phyloP scores from a whole-genome alignment of 176 grass and related monocot species.

The Dactylis glomerata region DNA sequence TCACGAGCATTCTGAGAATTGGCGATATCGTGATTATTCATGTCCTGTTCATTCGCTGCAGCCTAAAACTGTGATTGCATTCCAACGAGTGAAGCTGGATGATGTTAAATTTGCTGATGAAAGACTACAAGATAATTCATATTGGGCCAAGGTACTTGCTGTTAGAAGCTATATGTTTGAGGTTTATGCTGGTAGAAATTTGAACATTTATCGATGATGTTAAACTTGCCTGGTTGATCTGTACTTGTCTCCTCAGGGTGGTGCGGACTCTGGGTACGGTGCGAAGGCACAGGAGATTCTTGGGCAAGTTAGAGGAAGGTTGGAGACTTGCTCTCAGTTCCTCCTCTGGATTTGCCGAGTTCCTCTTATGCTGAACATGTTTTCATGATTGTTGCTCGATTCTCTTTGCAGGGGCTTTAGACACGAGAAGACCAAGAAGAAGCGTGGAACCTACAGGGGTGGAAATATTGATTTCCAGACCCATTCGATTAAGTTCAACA shows the following conservation, averaged over 20 bases:
- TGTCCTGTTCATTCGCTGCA: slow-evolving; percentile 33
- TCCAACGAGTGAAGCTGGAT: slow-evolving; percentile 78
- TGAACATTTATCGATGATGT: neutral
- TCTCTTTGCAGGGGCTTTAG: slow-evolving; percentile 69
- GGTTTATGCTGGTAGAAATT: neutral
- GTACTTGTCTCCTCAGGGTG: slow-evolving; percentile 36
- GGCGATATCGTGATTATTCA: neutral
- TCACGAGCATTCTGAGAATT: neutral
- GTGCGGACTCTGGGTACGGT: slow-evolving; percentile 80
- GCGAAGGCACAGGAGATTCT: slow-evolving; percentile 94
- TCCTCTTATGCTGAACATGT: neutral
- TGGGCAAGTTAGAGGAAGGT: slow-evolving; percentile 98
- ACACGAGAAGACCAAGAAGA: slow-evolving; percentile 99
- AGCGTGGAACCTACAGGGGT: slow-evolving; percentile 76
- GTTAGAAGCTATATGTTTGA: neutral
- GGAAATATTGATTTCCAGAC: slow-evolving; percentile 78
- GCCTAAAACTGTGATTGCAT: slow-evolving; percentile 62
- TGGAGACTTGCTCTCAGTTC: neutral
- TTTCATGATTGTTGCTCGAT: neutral
- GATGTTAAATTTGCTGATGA: slow-evolving; percentile 71
- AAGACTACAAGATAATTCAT: slow-evolving; percentile 84
- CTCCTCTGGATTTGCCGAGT: neutral
- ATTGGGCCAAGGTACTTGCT: slow-evolving; percentile 81
- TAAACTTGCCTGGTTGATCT: neutral
- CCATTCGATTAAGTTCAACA: slow-evolving; percentile 79